These are phyloP conservation scores for Colletotrichum navitas DNA, from an alignment of 2,329 filamentous ascomycete species.

Conservation along the genomic window DNA sequence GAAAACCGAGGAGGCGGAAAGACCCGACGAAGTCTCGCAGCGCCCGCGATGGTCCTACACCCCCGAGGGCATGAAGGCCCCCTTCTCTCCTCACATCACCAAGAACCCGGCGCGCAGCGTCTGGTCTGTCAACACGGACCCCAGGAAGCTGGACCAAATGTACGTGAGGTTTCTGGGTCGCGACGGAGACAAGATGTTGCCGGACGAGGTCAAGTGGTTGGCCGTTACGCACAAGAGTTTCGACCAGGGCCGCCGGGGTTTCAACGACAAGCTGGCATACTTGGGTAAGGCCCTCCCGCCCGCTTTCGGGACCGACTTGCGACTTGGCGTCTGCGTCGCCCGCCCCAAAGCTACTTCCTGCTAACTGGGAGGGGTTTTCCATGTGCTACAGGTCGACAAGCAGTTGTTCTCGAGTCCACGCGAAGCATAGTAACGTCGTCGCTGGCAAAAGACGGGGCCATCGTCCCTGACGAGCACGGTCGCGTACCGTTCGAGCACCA, in stretches of 20 bases:
- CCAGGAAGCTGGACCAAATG: slow-evolving; percentile 78
- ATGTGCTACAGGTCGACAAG: slow-evolving; percentile 46
- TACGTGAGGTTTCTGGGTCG: slow-evolving; percentile 82
- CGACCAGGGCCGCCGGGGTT: slow-evolving; percentile 92
- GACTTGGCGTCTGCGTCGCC: background rate
- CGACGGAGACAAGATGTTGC: slow-evolving; percentile 78
- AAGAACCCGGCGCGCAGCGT: slow-evolving; percentile 64
- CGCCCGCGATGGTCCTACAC: slow-evolving; percentile 78
- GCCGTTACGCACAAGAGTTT: slow-evolving; percentile 98
- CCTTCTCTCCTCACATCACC: slow-evolving; percentile 71
- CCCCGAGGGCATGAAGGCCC: slow-evolving; percentile 76
- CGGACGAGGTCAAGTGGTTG: slow-evolving; percentile 96
- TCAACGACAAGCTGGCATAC: slow-evolving; percentile 93
- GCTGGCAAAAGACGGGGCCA: slow-evolving; percentile 45
- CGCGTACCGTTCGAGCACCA: slow-evolving; percentile 78
- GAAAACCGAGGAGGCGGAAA: slow-evolving; percentile 24
- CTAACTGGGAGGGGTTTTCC: slow-evolving; percentile 30
- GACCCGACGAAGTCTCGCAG: slow-evolving; percentile 30
- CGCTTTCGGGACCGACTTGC: slow-evolving; percentile 20
- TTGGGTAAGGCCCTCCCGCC: slow-evolving; percentile 70
- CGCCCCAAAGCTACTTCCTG: background rate
- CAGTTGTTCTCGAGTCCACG: slow-evolving; percentile 46
- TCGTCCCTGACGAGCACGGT: slow-evolving; percentile 61
- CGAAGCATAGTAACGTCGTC: slow-evolving; percentile 71
- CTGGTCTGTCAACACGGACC: slow-evolving; percentile 82